Conservation (phyloP, 208 protist genomes). For the Naegleria gruberi region DNA sequence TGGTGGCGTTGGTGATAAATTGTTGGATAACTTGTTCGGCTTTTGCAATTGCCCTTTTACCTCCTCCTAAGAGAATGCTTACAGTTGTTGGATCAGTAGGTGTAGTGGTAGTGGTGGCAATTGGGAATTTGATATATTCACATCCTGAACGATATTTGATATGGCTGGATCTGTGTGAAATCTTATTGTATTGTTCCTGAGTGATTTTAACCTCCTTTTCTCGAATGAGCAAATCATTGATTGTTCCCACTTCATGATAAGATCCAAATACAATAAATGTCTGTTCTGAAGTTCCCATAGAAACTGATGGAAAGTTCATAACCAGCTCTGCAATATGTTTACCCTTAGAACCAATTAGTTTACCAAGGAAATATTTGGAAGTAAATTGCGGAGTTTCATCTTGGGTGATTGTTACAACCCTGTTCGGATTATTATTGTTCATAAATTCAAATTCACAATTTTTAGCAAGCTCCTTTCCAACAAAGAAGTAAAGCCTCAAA, state of each 20-base stretch:
- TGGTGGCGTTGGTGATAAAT: no score
- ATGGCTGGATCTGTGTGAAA: background rate
- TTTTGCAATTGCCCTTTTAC: background rate
- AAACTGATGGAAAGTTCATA: background rate
- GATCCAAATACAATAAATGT: background rate
- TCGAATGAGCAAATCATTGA: background rate
- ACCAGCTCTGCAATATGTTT: background rate
- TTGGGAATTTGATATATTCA: background rate
- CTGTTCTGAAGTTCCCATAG: background rate
- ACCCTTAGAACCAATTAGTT: background rate
- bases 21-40: background rate
- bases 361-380: background rate
- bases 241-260: background rate
- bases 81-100: background rate
- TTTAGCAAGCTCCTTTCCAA: background rate
- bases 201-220: background rate
- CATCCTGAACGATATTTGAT: background rate
- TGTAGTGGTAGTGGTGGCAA: background rate
- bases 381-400: background rate
- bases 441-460: background rate
- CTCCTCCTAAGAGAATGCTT: background rate
- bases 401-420: background rate
- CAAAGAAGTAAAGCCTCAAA: background rate
- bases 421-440: background rate
- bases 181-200: background rate